A percentile compares a stretch with the other conserved stretches of the same genome.
phyloP scores from a whole-genome alignment of 1,284 basidiomycete species.

The Sporisorium graminicola region DNA sequence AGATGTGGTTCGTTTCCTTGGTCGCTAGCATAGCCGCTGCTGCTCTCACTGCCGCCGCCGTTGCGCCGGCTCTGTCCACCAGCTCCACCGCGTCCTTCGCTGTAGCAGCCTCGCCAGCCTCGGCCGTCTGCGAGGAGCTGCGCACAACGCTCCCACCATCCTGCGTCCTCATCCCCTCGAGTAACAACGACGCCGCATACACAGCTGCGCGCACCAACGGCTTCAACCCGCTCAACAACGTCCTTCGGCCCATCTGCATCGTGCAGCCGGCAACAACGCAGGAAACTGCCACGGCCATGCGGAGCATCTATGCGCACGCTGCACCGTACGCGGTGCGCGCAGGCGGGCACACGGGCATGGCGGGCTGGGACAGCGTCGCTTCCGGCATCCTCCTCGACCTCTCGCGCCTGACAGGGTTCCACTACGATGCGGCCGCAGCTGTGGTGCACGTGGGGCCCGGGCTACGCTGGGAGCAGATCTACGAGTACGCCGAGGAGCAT shows the following conservation, averaged over 20 bases:
- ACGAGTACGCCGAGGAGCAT: constrained; percentile 14
- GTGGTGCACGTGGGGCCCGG: constrained; percentile 38
- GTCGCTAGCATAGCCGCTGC: too few relatives aligned
- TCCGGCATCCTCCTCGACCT: constrained; percentile 48
- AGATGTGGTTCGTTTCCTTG: too few relatives aligned
- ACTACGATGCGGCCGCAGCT: constrained; percentile 1
- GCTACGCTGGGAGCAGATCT: constrained; percentile 42
- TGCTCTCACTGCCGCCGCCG: too few relatives aligned
- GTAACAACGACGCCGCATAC: constrained; percentile 7
- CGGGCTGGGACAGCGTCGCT: constrained; percentile 34
- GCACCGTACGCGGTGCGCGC: constrained; percentile 49
- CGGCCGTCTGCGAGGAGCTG: constrained; percentile 7
- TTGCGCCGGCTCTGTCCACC: too few relatives aligned
- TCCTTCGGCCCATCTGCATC: constrained; percentile 30
- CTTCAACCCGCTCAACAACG: constrained; percentile 43
- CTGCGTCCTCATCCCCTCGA: constrained; percentile 9
- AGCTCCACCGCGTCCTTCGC: too few relatives aligned
- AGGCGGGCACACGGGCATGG: constrained; percentile 53
- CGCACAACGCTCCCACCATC: background rate
- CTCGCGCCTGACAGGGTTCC: constrained; percentile 25
- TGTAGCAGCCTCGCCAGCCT: constrained; percentile 1
- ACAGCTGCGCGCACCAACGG: constrained; percentile 3
- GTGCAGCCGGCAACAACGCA: constrained; percentile 20
- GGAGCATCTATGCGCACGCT: constrained; percentile 11
- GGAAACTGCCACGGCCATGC: constrained; percentile 18